Percentiles rank a stretch among this genome's conserved stretches.
Conservation (phyloP, 2,329 filamentous ascomycete genomes). For the Clonostachys chloroleuca region DNA sequence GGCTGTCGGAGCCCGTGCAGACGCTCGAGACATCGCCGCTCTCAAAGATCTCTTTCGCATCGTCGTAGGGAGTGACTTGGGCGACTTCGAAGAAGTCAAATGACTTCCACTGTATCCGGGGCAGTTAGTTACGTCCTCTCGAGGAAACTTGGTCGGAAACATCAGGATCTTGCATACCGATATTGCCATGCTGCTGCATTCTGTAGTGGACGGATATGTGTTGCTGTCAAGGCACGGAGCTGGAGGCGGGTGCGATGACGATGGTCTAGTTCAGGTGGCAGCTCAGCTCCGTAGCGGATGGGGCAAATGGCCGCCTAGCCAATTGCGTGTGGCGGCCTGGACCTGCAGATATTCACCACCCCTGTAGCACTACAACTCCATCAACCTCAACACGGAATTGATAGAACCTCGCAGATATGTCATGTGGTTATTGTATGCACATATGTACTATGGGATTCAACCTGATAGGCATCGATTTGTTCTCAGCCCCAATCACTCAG, state of each 20-base stretch:
- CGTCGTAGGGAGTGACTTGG: constrained; percentile 75
- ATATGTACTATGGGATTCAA: too few species aligned
- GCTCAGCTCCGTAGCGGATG: neutral
- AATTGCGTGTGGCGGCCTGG: too few species aligned
- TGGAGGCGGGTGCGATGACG: constrained; percentile 4
- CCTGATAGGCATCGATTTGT: too few species aligned
- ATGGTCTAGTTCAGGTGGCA: neutral
- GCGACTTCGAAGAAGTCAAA: constrained; percentile 99
- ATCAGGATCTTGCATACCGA: constrained; percentile 7
- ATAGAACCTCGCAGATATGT: too few species aligned
- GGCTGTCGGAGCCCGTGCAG: constrained; percentile 80
- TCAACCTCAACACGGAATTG: too few species aligned
- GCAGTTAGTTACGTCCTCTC: neutral
- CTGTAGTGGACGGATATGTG: neutral
- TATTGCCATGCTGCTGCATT: constrained; percentile 14
- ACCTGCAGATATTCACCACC: too few species aligned
- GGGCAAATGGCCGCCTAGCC: too few species aligned
- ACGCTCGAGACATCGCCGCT: constrained; percentile 79
- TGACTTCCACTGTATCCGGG: constrained; percentile 75
- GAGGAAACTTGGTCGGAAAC: neutral
- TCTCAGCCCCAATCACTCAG: too few species aligned
- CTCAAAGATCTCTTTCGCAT: constrained; percentile 74
- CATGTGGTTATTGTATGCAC: too few species aligned
- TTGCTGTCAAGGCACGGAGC: neutral
- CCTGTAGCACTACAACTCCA: too few species aligned